These are phyloP conservation scores for Yamadazyma akitaensis DNA, from an alignment of 805 yeast species.

Conservation along the genomic window DNA sequence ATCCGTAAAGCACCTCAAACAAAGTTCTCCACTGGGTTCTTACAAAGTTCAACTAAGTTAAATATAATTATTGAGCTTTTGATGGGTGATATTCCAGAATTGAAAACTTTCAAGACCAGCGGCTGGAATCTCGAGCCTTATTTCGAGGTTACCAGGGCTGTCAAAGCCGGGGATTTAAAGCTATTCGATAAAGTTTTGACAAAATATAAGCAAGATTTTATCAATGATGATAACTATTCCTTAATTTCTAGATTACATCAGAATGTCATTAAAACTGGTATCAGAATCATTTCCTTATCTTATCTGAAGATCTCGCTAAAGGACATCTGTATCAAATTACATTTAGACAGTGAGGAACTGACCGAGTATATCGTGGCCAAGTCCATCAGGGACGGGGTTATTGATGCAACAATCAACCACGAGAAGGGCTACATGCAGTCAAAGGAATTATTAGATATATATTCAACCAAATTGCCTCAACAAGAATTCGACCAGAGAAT, in stretches of 20 bases:
- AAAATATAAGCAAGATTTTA: constrained; percentile 58
- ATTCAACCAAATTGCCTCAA: constrained; percentile 86
- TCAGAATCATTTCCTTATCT: constrained; percentile 85
- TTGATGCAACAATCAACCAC: constrained; percentile 91
- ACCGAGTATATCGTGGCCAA: constrained; percentile 97
- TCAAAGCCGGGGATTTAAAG: constrained; percentile 84
- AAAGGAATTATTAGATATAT: constrained; percentile 79
- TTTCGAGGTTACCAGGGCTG: constrained; percentile 84
- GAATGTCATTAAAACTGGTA: constrained; percentile 96
- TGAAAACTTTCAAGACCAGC: constrained; percentile 66
- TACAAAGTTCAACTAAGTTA: constrained; percentile 86
- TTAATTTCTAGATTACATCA: constrained; percentile 88
- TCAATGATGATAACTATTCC: constrained; percentile 76
- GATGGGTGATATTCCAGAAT: constrained; percentile 95
- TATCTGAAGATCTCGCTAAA: constrained; percentile 87
- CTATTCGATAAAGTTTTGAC: constrained; percentile 69
- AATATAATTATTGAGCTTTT: constrained; percentile 84
- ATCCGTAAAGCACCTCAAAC: constrained; percentile 96
- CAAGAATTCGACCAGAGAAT: constrained; percentile 88
- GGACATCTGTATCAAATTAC: constrained; percentile 90
- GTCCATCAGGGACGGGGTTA: constrained; percentile 95
- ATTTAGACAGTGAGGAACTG: constrained; percentile 89
- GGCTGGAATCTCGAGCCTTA: constrained; percentile 72
- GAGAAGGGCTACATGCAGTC: constrained; percentile 89
- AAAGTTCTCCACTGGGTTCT: constrained; percentile 75